Percentiles rank a stretch among this genome's conserved stretches.
Evolutionary conservation across 2,329 filamentous ascomycete species (phyloP).

Genomic region (Alternaria conjuncta): DNA sequence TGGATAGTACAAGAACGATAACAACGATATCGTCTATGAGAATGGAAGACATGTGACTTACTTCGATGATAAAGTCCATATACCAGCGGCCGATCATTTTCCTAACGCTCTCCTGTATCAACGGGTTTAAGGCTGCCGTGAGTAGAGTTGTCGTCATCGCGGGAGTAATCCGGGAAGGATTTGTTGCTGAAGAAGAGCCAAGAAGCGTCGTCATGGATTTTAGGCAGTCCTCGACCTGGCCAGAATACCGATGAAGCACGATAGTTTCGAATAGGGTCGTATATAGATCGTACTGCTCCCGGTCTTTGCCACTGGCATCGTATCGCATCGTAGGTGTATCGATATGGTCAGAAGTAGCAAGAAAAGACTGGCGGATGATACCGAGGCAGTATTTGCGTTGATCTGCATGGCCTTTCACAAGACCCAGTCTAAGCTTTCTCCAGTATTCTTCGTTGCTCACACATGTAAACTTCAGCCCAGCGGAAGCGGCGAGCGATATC

Average conservation of each 20-base stretch:
- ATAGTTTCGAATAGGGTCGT: conserved; percentile 57
- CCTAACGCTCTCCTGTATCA: conserved; percentile 55
- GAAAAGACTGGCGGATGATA: conserved; percentile 52
- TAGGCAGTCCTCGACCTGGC: conserved; percentile 56
- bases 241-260: conserved; percentile 56
- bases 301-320: conserved; percentile 22
- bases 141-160: conserved; percentile 54
- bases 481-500: conserved; percentile 29
- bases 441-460: conserved; percentile 49
- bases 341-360: conserved; percentile 35
- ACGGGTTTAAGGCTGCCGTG: conserved; percentile 48
- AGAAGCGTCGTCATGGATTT: conserved; percentile 51
- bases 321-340: conserved; percentile 32
- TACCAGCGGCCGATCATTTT: conserved; percentile 57
- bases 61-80: conserved; percentile 39
- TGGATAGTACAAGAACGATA: background rate
- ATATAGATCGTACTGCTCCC: conserved; percentile 51
- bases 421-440: conserved; percentile 46
- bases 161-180: conserved; percentile 41
- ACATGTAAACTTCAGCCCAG: conserved; percentile 25
- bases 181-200: conserved; percentile 42
- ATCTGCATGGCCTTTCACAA: conserved; percentile 53
- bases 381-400: conserved; percentile 55
- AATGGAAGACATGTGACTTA: background rate
- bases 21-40: background rate